Base-by-base conservation (phyloP, 2,329 filamentous ascomycete species). In the Pseudocercospora ulei region DNA sequence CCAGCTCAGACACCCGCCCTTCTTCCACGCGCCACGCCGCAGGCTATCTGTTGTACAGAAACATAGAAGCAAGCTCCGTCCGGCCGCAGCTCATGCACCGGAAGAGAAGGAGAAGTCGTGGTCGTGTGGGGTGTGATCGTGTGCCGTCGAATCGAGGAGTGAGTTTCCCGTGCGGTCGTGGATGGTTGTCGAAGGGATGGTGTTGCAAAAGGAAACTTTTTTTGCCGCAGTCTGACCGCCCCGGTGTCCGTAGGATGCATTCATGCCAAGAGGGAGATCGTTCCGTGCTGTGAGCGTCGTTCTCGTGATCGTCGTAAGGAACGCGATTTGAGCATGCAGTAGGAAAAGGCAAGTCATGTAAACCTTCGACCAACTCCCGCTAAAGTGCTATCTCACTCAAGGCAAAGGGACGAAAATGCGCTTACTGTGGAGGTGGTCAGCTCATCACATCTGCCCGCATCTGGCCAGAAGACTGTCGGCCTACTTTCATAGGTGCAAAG, bases 401-500 rank as follows among this genome's bases (percentile, higher is more conserved):
- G 54, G 58, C 53, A 60, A 52, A 53, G 52, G 52, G 54, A 54
- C 47, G 50, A 53, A 58, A 54, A 53, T 48, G 49, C 48, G 53
- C 52, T 60, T 57, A 58, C 56, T 59, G 44, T 17, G 16, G 31
- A 38, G 17, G 24, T 9, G 7, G 43, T 52, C 20, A 52, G 54
- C 18, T 14, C 18, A 16, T 3, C 8, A 35, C 11, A 12, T 28
- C 12, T 4, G 22, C 17, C 8, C 14, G 23, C n/a, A 22, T 5
- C 9, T 4, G 31, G 12, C 2, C 1, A 12, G 13, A 33, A 9
- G 9, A 36, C 18, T 6, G 8, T 5, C 12, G 31, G 18, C 54
- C 24, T 61, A 77, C 75, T 72, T 79, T 78, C 73, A 78, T 75
- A 44, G 75, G 75, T 57, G 74, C 73, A 65, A 75, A 80, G 58